Percentiles rank a stretch among this genome's conserved stretches.
Evolutionary conservation across 495 filamentous ascomycete genomes (phyloP).

Genomic region (Hypoxylon fragiforme): DNA sequence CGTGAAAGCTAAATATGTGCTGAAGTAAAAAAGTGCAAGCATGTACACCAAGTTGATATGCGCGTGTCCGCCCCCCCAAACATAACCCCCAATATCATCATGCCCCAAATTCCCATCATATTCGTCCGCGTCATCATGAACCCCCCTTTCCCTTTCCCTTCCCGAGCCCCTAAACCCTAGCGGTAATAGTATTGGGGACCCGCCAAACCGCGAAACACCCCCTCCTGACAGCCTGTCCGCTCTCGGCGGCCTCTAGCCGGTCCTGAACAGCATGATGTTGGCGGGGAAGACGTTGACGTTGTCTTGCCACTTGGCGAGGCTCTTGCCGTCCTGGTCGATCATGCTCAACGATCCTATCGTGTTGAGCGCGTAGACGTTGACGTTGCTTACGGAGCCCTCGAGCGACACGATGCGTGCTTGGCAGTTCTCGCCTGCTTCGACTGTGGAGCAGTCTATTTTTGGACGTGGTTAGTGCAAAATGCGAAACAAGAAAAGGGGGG

Average conservation of each 20-base stretch:
- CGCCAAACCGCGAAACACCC: too few relatives aligned
- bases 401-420: slow-evolving; percentile 57
- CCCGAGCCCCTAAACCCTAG: too few relatives aligned
- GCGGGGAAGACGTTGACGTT: slow-evolving; percentile 52
- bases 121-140: neutral
- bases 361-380: slow-evolving; percentile 59
- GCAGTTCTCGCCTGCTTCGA: slow-evolving; percentile 53
- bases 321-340: slow-evolving; percentile 45
- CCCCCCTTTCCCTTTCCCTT: too few relatives aligned
- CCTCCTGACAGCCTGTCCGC: neutral
- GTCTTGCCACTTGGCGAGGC: slow-evolving; percentile 47
- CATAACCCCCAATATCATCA: too few relatives aligned
- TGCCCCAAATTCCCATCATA: slow-evolving; percentile 2
- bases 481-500: neutral
- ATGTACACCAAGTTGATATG: slow-evolving; percentile 16
- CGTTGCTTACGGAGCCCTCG: slow-evolving; percentile 49
- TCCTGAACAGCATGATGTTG: slow-evolving; percentile 48
- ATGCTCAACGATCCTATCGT: slow-evolving; percentile 56
- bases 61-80: too few relatives aligned
- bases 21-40: slow-evolving; percentile 2
- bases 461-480: neutral
- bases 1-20: too few relatives aligned
- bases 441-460: slow-evolving; percentile 47
- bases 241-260: slow-evolving; percentile 25
- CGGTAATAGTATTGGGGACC: too few relatives aligned